Evolutionary conservation across 225 moss, liverwort and hornwort genomes (phyloP), one percentile per base, ranked within the genome.

Genomic region (Pseudisothecium myosuroides): DNA sequence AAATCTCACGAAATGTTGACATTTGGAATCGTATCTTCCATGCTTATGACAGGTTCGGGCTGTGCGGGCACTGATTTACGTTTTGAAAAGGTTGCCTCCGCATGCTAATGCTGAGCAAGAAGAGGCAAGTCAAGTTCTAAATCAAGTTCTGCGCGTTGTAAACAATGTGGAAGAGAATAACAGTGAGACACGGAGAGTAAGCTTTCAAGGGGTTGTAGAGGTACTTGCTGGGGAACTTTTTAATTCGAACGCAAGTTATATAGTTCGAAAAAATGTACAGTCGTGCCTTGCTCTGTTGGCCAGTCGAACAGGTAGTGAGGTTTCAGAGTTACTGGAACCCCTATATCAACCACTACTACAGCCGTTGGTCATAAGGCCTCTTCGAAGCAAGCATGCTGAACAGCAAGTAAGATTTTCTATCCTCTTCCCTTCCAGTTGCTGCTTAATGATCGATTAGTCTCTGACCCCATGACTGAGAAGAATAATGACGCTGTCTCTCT

Each of bases 81-180:
- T 99, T 27, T 91, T 99, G 78, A 99, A 99, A 91, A 93, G 99
- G 89, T 95, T 99, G 88, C 99, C 99, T 80, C 95, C 95, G 61
- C 97, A 99, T 93, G 97, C 99, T 59, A 97, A 97, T 91, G 95
- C 95, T 89, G 99, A 99, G 92, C 99, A 97, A 90, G 99, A 97
- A 90, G 99, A 97, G 92, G 95, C 99, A 72, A 99, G 99, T 92
- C 99, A 99, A 93, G 97, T 99, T 84, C 82, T 99, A 41, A 97
- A 98, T 74, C 99, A 99, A 96, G 99, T 99, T 63, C 75, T 99
- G 83, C 96, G 99, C 52, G 99, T 99, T 71, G 99, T 99, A 29
- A 99, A 99, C 88, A 99, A 99, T 86, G 98, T 96, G 80, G 99
- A 99, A 92, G 99, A 99, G 92, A 96, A 96, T 72, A 99, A 97